Evolutionary conservation across 2,329 filamentous ascomycete species (phyloP), one percentile per base, ranked within the genome.

Genomic region (Arthrobotrys entomopaga): DNA sequence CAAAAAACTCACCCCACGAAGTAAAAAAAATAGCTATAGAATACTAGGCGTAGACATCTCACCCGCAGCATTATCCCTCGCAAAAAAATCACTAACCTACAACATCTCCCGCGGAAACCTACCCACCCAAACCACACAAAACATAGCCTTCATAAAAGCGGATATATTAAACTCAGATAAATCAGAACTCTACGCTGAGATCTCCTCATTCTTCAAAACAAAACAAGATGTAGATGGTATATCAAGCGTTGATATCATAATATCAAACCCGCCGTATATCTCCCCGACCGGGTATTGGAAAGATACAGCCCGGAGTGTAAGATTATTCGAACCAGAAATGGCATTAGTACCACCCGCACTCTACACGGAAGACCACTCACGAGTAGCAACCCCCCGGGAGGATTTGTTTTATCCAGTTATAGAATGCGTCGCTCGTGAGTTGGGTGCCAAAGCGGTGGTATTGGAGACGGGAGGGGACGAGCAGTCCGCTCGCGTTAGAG

Each of bases 231-330:
- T 5, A 34, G 10, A 34, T n/a, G 29, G 29, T 34, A 34, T 7
- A 34, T 3, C 3, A 34, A 34, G 10, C 0, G 82, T 81, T 79
- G 89, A 96, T 75, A 82, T 98, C 2, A 82, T 99, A 0, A 86
- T 95, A 40, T 91, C 91, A 0, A 99, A 99, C 79, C 95, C 95
- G 15, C 95, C 95, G 0, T 98, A 98, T 80, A 89, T 98, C 58
- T 96, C 93, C 1, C 82, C 84, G 0, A 77, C 80, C 2, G 87
- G 86, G 6, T 93, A 91, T 78, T 81, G 84, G 43, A 85, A 82
- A 43, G 86, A 87, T 16, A 93, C 90, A 0, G 84, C 85, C 0
- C 86, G 88, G 24, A 94, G 91, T 11, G 94, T 97, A 29, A 87
- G 92, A 15, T 88, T 88, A 52, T 92, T 88, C 80, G 95, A 99